Percentiles rank a stretch among this genome's conserved stretches.
Conservation (phyloP, 2,329 filamentous ascomycete genomes). For the Cladophialophora chaetospira region DNA sequence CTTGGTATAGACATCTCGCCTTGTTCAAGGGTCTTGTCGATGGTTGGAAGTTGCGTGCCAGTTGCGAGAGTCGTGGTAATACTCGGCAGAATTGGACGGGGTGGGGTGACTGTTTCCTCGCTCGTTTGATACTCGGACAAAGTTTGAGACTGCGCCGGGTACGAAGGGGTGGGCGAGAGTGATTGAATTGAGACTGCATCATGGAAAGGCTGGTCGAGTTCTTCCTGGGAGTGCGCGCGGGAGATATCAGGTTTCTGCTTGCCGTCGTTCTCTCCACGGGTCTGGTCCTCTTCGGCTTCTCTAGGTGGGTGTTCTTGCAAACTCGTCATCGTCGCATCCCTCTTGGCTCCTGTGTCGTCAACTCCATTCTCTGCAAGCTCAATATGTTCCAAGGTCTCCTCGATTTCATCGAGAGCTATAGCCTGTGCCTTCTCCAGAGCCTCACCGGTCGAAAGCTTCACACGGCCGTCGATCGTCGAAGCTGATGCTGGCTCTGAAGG, state of each 20-base stretch:
- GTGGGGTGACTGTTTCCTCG: background rate
- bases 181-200: constrained; percentile 18
- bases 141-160: constrained; percentile 1
- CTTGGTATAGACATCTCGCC: constrained; percentile 1
- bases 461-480: background rate
- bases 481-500: constrained; percentile 16
- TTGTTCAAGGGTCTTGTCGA: background rate
- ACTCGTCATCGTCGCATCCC: background rate
- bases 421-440: constrained; percentile 31
- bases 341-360: background rate
- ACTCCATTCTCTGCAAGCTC: constrained; percentile 7
- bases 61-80: background rate
- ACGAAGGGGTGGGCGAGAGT: constrained; percentile 1
- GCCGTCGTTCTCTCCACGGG: too few relatives aligned
- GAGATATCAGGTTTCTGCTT: background rate
- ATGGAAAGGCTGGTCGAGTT: constrained; percentile 21
- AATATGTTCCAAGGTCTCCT: constrained; percentile 30
- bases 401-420: constrained; percentile 28
- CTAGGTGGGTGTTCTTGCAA: background rate
- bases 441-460: constrained; percentile 27
- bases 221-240: constrained; percentile 15
- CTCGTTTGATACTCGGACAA: constrained; percentile 1
- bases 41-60: background rate
- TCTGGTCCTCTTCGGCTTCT: background rate
- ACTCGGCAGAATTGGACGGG: background rate